Base-by-base conservation (phyloP, 2,329 filamentous ascomycete genomes). In the Diaporthe amygdali region DNA sequence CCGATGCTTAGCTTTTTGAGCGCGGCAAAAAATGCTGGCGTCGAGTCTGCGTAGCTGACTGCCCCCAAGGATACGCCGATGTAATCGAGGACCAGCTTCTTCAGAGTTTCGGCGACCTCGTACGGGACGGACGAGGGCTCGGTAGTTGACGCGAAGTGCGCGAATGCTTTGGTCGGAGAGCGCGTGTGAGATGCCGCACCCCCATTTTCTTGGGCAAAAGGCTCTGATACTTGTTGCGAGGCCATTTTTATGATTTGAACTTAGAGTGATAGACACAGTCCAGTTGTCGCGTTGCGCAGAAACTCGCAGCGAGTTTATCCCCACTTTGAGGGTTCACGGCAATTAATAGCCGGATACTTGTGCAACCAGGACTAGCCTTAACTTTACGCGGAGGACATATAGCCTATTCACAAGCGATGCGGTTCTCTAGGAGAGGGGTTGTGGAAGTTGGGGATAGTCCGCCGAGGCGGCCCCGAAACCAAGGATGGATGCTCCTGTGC, bases 61-160 rank as follows among this genome's bases (percentile, higher is more conserved):
- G 27, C 59, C 30, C 59, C 59, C 5, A 49, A 5, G n/a, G 59
- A 3, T 8, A 64, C 59, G 30, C 59, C 59, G 30, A 64, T 64
- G 15, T 64, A 64, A 44, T 64, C 59, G 27, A 64, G 59, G 20
- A 64, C 41, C n/a, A 64, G 59, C 30, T 64, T 64, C 44, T 64
- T 64, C 1, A 64, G 59, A 22, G 41, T 64, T 10, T 64, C 59
- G 1, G n/a, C 20, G 27, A 64, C 59, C 2, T 64, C 59, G 20
- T 2, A 0, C 2, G 59, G 59, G 22, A 64, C 30, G 14, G 59
- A 64, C 3, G 59, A 37, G 41, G 59, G 59, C 41, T 3, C 20
- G 8, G 37, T 4, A 2, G 41, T 27, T 2, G 59, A 64, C 12
- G 30, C 44, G 14, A 64, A 64, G 25, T 27, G 27, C 17, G 59